Conservation (phyloP, 2,329 filamentous ascomycete genomes). For the Aspergillus floridensis region DNA sequence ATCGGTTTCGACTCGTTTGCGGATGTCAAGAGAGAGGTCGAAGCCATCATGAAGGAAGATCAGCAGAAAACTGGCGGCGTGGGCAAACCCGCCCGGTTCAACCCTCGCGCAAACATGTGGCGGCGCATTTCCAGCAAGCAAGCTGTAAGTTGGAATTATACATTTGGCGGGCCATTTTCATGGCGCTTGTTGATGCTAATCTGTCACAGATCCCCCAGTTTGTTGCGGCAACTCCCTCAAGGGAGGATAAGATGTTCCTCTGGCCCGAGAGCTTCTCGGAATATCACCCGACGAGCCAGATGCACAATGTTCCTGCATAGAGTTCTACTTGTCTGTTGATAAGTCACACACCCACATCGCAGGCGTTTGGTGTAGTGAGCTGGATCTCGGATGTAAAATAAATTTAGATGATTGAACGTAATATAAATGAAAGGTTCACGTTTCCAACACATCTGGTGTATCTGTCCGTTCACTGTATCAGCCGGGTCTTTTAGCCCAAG, state of each 20-base stretch:
- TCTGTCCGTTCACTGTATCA: too few species aligned
- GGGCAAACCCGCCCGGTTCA: conserved; percentile 61
- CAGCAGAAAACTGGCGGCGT: conserved; percentile 59
- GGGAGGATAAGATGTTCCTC: conserved; percentile 61
- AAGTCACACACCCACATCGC: background rate
- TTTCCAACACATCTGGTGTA: background rate
- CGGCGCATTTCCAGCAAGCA: conserved; percentile 59
- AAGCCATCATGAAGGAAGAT: conserved; percentile 58
- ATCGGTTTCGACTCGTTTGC: conserved; percentile 65
- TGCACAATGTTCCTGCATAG: conserved; percentile 11
- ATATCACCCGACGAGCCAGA: conserved; percentile 34
- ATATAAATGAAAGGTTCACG: background rate
- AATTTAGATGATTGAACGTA: background rate
- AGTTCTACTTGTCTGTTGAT: background rate
- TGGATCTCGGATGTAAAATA: background rate
- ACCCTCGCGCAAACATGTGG: conserved; percentile 68
- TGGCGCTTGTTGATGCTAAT: conserved; percentile 6
- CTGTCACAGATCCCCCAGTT: conserved; percentile 43
- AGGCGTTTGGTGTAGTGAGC: background rate
- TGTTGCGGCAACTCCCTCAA: conserved; percentile 51
- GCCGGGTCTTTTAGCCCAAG: too few species aligned
- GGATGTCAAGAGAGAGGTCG: conserved; percentile 62
- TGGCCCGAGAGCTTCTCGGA: conserved; percentile 61
- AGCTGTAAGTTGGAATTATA: conserved; percentile 40
- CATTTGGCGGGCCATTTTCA: conserved; percentile 21